Conservation (phyloP, 2,329 filamentous ascomycete species). For the Colletotrichum higginsianum region DNA sequence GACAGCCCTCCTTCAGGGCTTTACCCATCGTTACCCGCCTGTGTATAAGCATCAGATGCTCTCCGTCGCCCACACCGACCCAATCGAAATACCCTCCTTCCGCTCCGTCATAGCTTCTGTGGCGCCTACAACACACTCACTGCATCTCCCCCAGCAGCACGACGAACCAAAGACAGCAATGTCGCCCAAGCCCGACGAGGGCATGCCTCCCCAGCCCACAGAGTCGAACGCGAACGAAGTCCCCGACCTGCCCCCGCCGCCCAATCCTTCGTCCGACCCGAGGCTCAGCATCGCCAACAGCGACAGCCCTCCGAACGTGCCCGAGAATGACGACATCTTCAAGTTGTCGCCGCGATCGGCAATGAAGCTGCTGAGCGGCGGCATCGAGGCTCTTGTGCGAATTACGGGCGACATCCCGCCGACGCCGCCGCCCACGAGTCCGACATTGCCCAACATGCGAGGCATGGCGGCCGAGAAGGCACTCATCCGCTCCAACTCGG, state of each 20-base stretch:
- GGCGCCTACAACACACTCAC: conserved; percentile 3
- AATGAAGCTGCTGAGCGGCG: conserved; percentile 82
- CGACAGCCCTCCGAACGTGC: conserved; percentile 47
- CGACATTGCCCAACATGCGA: conserved; percentile 75
- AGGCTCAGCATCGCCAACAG: conserved; percentile 48
- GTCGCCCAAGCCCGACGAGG: conserved; percentile 31
- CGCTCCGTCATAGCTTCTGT: conserved; percentile 1
- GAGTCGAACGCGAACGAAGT: conserved; percentile 45
- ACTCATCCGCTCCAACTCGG: conserved; percentile 71
- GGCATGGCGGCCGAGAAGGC: conserved; percentile 75
- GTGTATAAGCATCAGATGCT: conserved; percentile 14
- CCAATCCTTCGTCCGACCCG: conserved; percentile 58
- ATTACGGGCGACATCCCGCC: conserved; percentile 85
- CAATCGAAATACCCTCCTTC: conserved; percentile 8
- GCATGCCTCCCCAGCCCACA: conserved; percentile 43
- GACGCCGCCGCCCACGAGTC: conserved; percentile 78
- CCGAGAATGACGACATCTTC: conserved; percentile 76
- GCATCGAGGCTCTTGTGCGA: conserved; percentile 79
- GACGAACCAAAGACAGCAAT: conserved; percentile 7
- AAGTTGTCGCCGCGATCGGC: conserved; percentile 80
- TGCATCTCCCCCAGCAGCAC: conserved; percentile 21
- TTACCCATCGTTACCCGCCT: not conserved
- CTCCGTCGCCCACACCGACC: conserved; percentile 9
- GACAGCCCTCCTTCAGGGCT: conserved; percentile 7
- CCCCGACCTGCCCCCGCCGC: conserved; percentile 58